Evolutionary conservation across 2,329 filamentous ascomycete species (phyloP).

Genomic region (Leptographium galeiforme): DNA sequence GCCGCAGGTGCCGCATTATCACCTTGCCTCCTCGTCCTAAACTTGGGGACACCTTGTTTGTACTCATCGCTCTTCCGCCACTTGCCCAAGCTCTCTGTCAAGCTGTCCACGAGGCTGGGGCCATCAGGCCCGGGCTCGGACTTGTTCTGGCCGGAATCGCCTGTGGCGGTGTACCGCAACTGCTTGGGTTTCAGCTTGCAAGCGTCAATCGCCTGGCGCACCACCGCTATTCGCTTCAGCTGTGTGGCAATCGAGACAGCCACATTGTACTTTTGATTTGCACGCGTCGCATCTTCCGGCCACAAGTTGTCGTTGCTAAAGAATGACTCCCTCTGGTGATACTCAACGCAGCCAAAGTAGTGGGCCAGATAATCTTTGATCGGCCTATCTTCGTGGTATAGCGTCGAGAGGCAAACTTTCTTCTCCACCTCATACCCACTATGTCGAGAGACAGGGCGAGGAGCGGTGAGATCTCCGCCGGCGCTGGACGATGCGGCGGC

Average conservation of each 20-base stretch:
- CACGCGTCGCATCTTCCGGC: not conserved
- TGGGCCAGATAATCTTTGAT: constrained; percentile 1
- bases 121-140: not conserved
- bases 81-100: not conserved
- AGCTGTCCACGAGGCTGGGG: not conserved
- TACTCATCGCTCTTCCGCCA: not conserved
- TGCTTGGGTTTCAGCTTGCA: not conserved
- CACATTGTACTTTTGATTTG: not conserved
- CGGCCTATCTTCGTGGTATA: not conserved
- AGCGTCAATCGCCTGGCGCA: not conserved
- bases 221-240: constrained; percentile 1
- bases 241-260: not conserved
- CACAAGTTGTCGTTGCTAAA: not conserved
- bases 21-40: not conserved
- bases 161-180: not conserved
- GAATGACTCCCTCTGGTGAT: not conserved
- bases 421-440: not conserved
- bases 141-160: too few species aligned
- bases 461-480: not conserved
- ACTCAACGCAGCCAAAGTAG: constrained; percentile 3
- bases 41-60: not conserved
- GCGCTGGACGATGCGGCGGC: too few species aligned
- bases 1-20: too few species aligned
- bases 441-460: not conserved
- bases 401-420: not conserved